Evolutionary conservation across 2,329 filamentous ascomycete genomes (phyloP), one percentile per base, ranked within the genome.

Genomic region (Calonectria honghensis): DNA sequence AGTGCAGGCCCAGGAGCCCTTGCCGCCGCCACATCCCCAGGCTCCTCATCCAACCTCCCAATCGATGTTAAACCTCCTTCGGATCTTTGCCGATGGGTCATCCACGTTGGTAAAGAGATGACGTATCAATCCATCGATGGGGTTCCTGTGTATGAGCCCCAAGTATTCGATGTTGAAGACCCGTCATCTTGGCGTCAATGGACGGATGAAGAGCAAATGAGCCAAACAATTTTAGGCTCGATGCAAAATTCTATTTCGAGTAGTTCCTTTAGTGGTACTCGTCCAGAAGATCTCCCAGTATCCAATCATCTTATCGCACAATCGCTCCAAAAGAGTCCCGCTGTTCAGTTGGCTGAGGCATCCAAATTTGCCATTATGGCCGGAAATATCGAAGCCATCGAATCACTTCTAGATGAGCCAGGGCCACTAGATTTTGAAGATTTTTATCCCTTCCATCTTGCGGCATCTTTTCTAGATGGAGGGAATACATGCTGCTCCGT

Each of bases 361-460:
- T 71, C 13, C 11, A 48, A 24, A 18, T 57, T 66, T 9, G 50
- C 69, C 4, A 71, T 71, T 6, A 71, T 71, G 48, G 24, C 69
- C 0, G 37, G 69, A 10, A 71, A 66, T 35, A 0, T 11, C 18
- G 48, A 70, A 41, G 14, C 16, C 6, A 11, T 14, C 10, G 2
- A 11, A 29, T 18, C 27, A 29, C 11, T 14, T 24, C 24, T 24
- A 24, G 24, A 1, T 24, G n/a, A n/a, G n/a, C n/a, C n/a, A n/a
- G n/a, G n/a, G 24, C 24, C 24, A 24, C 24, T 24, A 24, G 24
- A 24, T 24, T 24, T 24, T 24, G 27, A 3, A 1, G 7, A 35
- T 2, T 10, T 35, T 11, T 35, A 10, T 10, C 69, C 69, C 7
- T 37, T 66, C 2, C 69, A 71, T 10, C 29, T 71, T n/a, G 61